Evolutionary conservation across 2,329 filamentous ascomycete species (phyloP).

Genomic region (Juglanconis juglandina): DNA sequence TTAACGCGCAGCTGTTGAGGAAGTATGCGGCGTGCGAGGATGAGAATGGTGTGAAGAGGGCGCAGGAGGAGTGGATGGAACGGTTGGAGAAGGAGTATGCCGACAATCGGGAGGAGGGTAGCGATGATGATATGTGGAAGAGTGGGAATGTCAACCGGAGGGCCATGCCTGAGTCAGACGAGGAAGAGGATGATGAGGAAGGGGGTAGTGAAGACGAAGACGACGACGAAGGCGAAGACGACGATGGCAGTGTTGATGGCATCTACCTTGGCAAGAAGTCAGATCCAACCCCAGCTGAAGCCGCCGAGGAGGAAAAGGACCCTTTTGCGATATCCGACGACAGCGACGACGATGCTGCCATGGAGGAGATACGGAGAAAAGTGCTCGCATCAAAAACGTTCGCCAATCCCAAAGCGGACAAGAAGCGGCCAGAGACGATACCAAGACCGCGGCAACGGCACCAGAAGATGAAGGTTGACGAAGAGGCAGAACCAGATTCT

Average conservation of each 20-base stretch:
- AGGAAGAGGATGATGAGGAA: constrained; percentile 46
- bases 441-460: constrained; percentile 52
- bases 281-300: constrained; percentile 20
- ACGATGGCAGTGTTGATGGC: constrained; percentile 48
- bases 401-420: constrained; percentile 55
- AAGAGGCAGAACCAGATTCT: constrained; percentile 54
- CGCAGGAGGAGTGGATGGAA: constrained; percentile 83
- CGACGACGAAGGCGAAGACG: constrained; percentile 37
- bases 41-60: constrained; percentile 77
- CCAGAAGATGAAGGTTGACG: constrained; percentile 65
- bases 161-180: constrained; percentile 38
- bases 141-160: constrained; percentile 80
- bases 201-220: constrained; percentile 46
- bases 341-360: constrained; percentile 75
- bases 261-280: constrained; percentile 60
- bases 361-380: constrained; percentile 86
- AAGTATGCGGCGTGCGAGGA: constrained; percentile 80
- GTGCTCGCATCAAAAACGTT: constrained; percentile 93
- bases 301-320: constrained; percentile 49
- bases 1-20: constrained; percentile 79
- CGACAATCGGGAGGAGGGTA: constrained; percentile 67
- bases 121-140: constrained; percentile 79
- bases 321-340: constrained; percentile 76
- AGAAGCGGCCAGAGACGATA: constrained; percentile 60
- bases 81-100: constrained; percentile 87